Evolutionary conservation across 148 eudicot species (phyloP).

Genomic region (Pouteria glomerata): DNA sequence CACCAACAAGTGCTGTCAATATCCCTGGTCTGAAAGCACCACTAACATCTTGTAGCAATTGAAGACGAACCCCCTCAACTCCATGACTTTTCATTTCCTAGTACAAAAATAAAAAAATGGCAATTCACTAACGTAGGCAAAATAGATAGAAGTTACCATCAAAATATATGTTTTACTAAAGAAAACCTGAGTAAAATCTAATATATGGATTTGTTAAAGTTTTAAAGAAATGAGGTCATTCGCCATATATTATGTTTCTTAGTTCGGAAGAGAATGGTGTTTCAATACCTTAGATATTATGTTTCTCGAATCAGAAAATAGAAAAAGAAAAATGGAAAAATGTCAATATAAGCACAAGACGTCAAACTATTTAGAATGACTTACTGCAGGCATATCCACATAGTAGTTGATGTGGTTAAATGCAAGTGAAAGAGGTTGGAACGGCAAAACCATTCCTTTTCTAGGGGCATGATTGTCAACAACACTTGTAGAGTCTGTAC

Average conservation of each 20-base stretch:
- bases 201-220: not conserved
- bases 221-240: not conserved
- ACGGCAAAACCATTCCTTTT: conserved; percentile 61
- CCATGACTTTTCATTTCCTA: conserved; percentile 66
- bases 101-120: not conserved
- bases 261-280: not conserved
- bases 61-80: conserved; percentile 46
- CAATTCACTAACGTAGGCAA: not conserved
- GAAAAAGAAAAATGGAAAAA: not conserved
- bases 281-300: not conserved
- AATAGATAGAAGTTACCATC: not conserved
- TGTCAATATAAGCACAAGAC: not conserved
- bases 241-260: not conserved
- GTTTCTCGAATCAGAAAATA: not conserved
- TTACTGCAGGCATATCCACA: conserved; percentile 64
- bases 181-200: not conserved
- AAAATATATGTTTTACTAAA: not conserved
- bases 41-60: conserved; percentile 57
- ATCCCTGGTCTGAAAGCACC: conserved; percentile 71
- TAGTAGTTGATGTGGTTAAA: conserved; percentile 56
- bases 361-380: conserved; percentile 14
- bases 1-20: conserved; percentile 76
- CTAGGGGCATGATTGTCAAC: not conserved
- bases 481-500: conserved; percentile 14
- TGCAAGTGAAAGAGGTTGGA: conserved; percentile 58